Conservation (phyloP, 2,329 filamentous ascomycete genomes). For the Aspergillus melleus region DNA sequence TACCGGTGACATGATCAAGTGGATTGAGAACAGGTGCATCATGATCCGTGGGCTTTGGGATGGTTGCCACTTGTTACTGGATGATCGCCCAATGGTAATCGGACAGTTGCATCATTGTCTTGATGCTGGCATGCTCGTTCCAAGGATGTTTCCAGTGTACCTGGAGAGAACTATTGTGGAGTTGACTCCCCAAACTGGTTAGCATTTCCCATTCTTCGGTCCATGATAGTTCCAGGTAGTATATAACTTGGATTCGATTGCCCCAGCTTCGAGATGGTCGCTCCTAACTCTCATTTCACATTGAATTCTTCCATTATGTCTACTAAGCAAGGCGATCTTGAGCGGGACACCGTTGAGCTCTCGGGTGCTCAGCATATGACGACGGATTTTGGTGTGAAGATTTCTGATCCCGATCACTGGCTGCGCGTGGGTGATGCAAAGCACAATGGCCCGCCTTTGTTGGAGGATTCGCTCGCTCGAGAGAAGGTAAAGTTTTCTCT, state of each 20-base stretch:
- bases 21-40: neutral
- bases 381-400: conserved; percentile 74
- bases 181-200: neutral
- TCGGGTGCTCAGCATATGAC: conserved; percentile 64
- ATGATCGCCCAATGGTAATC: neutral
- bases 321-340: conserved; percentile 63
- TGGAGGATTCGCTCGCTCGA: conserved; percentile 71
- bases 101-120: neutral
- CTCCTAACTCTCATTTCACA: neutral
- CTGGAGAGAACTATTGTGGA: neutral
- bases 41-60: neutral
- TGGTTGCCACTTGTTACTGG: neutral
- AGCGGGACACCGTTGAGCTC: conserved; percentile 59
- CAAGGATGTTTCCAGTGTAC: neutral
- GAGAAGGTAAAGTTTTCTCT: conserved; percentile 62
- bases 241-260: neutral
- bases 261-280: neutral
- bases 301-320: neutral
- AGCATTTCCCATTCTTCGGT: neutral
- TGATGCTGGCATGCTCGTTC: neutral
- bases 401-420: conserved; percentile 76
- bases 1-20: neutral
- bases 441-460: conserved; percentile 63
- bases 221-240: neutral
- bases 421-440: conserved; percentile 64